Conservation (phyloP, 129 eudicot genomes). For the Apium graveolens region DNA sequence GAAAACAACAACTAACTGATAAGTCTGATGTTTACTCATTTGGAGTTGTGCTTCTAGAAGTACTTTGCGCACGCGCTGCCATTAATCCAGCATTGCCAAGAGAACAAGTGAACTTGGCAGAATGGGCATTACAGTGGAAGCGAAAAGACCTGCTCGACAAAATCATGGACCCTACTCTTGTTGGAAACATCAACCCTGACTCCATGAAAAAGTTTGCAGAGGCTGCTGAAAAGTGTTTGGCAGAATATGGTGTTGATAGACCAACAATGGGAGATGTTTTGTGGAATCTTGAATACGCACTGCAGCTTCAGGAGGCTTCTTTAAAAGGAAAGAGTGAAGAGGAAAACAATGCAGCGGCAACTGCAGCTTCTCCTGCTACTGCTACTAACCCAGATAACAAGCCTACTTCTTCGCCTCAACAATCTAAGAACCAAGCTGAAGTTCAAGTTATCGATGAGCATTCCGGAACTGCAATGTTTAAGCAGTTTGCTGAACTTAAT, state of each 20-base stretch:
- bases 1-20: conserved; percentile 82
- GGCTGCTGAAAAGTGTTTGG: no score
- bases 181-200: conserved; percentile 34
- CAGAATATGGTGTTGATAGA: conserved; percentile 62
- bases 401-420: no score
- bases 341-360: conserved; percentile 21
- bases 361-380: conserved; percentile 22
- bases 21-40: conserved; percentile 94
- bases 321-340: conserved; percentile 46
- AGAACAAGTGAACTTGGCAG: conserved; percentile 90
- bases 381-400: no score
- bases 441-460: conserved; percentile 47
- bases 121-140: conserved; percentile 93
- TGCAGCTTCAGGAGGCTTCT: conserved; percentile 33
- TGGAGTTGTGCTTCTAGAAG: conserved; percentile 78
- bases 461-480: conserved; percentile 63
- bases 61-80: conserved; percentile 64
- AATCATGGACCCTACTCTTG: background rate
- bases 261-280: conserved; percentile 87
- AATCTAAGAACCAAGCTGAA: conserved; percentile 19
- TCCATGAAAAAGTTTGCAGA: conserved; percentile 35
- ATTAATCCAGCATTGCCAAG: conserved; percentile 64
- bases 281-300: no score
- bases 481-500: conserved; percentile 39
- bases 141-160: conserved; percentile 32